phyloP scores from a whole-genome alignment of 768 basidiomycete genomes.

The Mycena galopus region DNA sequence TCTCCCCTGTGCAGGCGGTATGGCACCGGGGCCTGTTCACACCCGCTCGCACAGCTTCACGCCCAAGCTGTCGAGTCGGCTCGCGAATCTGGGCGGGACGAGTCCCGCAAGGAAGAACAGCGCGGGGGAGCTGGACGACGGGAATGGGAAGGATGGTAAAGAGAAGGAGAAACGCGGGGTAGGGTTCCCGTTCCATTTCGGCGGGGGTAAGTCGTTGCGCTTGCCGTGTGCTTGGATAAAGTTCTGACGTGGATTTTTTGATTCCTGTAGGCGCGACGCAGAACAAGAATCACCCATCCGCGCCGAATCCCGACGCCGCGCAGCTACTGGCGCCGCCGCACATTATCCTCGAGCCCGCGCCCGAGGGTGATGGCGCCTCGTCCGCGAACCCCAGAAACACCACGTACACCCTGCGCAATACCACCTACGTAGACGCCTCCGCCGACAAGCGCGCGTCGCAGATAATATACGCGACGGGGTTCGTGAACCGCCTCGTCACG shows the following conservation, averaged over 20 bases:
- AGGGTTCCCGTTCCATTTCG: conserved; percentile 22
- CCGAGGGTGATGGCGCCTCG: conserved; percentile 8
- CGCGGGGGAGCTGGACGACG: conserved; percentile 53
- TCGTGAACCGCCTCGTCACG: too few relatives aligned
- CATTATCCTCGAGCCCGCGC: conserved; percentile 30
- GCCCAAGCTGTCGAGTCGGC: conserved; percentile 78
- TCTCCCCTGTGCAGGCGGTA: background rate
- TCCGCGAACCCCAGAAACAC: conserved; percentile 25
- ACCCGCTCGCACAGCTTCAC: too few relatives aligned
- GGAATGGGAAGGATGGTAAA: conserved; percentile 11
- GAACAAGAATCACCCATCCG: too few relatives aligned
- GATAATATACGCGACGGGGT: too few relatives aligned
- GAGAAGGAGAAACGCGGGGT: conserved; percentile 25
- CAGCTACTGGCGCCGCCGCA: too few relatives aligned
- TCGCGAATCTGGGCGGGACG: conserved; percentile 52
- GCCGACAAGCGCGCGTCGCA: too few relatives aligned
- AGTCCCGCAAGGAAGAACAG: conserved; percentile 71
- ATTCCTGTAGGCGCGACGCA: too few relatives aligned
- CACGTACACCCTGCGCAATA: conserved; percentile 55
- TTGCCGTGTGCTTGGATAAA: background rate
- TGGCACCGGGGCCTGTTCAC: conserved; percentile 43
- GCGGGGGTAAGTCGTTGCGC: conserved; percentile 21
- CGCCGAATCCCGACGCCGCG: too few relatives aligned
- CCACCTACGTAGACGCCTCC: too few relatives aligned
- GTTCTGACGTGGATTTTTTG: too few relatives aligned